A percentile compares a stretch with the other conserved stretches of the same genome.
Conservation (phyloP, 208 protist genomes). For the Trypanosoma brucei region DNA sequence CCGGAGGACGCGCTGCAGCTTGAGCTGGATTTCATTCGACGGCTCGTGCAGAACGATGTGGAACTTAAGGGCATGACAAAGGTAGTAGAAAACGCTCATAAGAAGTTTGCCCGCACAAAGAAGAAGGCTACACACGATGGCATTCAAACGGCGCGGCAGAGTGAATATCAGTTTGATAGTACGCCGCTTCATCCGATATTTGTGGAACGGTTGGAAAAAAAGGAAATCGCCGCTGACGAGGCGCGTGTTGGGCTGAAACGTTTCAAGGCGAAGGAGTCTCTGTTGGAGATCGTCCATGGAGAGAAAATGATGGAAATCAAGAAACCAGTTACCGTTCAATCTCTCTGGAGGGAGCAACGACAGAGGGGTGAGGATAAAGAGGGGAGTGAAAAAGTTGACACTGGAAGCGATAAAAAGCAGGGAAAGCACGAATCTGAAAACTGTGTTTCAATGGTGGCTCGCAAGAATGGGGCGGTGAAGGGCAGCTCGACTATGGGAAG, state of each 20-base stretch:
- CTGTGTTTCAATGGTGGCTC: not conserved
- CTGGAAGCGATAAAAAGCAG: not conserved
- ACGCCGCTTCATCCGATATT: conserved; percentile 83
- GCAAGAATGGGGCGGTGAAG: not conserved
- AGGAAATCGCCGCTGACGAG: conserved; percentile 55
- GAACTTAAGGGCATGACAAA: conserved; percentile 78
- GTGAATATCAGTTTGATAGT: conserved; percentile 72
- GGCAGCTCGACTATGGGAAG: conserved; percentile 6
- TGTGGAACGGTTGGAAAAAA: conserved; percentile 48
- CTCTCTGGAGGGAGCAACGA: conserved; percentile 24
- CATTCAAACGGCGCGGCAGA: conserved; percentile 77
- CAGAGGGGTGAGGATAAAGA: conserved; percentile 10
- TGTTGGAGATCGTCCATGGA: conserved; percentile 72
- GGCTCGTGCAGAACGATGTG: conserved; percentile 54
- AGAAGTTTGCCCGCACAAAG: conserved; percentile 85
- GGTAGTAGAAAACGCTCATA: conserved; percentile 83
- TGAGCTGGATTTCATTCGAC: conserved; percentile 79
- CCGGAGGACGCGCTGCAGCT: conserved; percentile 83
- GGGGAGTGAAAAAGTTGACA: conserved; percentile 11
- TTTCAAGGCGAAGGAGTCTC: conserved; percentile 82
- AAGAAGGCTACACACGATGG: conserved; percentile 88
- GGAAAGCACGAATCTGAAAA: conserved; percentile 3
- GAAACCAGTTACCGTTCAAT: conserved; percentile 62
- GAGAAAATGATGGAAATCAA: conserved; percentile 77
- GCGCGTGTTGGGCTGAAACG: conserved; percentile 66